Base-by-base conservation (phyloP, 345 rosid genomes). In the Jatropha curcas region DNA sequence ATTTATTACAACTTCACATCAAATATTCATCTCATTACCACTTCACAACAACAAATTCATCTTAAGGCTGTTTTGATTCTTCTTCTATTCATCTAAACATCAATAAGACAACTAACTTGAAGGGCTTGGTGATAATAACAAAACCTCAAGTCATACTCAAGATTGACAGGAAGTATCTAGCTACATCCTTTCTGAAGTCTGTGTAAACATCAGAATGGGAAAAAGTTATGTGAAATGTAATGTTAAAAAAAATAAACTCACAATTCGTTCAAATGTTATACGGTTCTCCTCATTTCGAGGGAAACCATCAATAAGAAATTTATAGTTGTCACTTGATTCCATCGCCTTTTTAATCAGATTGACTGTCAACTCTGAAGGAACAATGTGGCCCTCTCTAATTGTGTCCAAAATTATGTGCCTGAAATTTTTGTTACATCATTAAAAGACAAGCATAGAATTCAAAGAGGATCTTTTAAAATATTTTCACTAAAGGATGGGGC, bases 331-430 rank as follows among this genome's bases (percentile, higher is more conserved):
- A 43, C 75, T 70, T 64, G 78, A 65, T 48, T 79, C 76, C 72
- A 79, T 65, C 51, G 70, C 78, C 35, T 71, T 52, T 22, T 69
- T 69, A 27, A 74, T 74, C 63, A 79, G 64, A 65, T 71, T 74
- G 68, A 79, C 78, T 6, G 82, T 79, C 68, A 79, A 74, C 60
- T 74, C 78, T 62, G 82, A 79, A 50, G 82, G 82, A 25, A 74
- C 82, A 70, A 79, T 79, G 60, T 60, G 74, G 19, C 82, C 79
- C 20, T 70, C 74, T 70, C 35, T 70, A 53, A 79, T 79, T 60
- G 51, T 74, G 58, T 79, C 51, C 46, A 70, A 72, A 59, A 79
- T 79, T 71, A 57, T 70, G 45, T 68, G 16, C 2, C 78, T 79
- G 76, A 71, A 74, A 63, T 24, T 56, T 27, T 35, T 20, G 46